Conservation (phyloP, 2,329 filamentous ascomycete species). For the Paraconiothyrium brasiliense region DNA sequence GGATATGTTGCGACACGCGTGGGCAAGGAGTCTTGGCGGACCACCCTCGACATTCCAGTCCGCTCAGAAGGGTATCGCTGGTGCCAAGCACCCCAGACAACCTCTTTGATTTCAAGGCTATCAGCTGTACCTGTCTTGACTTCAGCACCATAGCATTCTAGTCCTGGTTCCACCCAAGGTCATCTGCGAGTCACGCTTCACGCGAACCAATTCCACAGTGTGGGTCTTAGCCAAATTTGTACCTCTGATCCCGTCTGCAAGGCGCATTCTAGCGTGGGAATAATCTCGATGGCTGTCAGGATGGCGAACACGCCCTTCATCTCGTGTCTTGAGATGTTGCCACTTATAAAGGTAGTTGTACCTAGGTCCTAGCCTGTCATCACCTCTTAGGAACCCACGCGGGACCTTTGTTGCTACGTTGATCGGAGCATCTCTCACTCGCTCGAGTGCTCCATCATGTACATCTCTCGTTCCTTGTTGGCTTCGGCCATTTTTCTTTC, state of each 20-base stretch:
- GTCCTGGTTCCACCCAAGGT: slow-evolving; percentile 39
- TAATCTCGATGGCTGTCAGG: slow-evolving; percentile 40
- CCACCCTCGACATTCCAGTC: slow-evolving; percentile 37
- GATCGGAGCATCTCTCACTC: slow-evolving; percentile 44
- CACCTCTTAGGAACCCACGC: slow-evolving; percentile 26
- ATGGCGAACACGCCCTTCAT: slow-evolving; percentile 24
- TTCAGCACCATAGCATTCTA: slow-evolving; percentile 31
- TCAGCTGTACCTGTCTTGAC: slow-evolving; percentile 27
- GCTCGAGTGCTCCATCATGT: slow-evolving; percentile 48
- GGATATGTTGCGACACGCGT: slow-evolving; percentile 29
- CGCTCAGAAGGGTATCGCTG: slow-evolving; percentile 31
- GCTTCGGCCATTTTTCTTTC: slow-evolving; percentile 44
- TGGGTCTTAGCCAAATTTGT: slow-evolving; percentile 37
- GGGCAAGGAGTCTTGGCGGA: slow-evolving; percentile 30
- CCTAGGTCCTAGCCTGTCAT: slow-evolving; percentile 25
- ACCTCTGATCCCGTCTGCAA: slow-evolving; percentile 44
- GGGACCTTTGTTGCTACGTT: slow-evolving; percentile 28
- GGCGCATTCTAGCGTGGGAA: slow-evolving; percentile 44
- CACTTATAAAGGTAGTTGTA: slow-evolving; percentile 41
- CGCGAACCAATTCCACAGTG: slow-evolving; percentile 36
- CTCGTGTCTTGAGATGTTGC: slow-evolving; percentile 22
- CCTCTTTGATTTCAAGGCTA: slow-evolving; percentile 26
- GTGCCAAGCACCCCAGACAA: slow-evolving; percentile 32
- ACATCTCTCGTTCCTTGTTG: slow-evolving; percentile 42
- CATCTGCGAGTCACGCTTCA: slow-evolving; percentile 34